Evolutionary conservation across 257 asterid species (phyloP), one percentile per base, ranked within the genome.

Genomic region (Osmanthus fragrans): DNA sequence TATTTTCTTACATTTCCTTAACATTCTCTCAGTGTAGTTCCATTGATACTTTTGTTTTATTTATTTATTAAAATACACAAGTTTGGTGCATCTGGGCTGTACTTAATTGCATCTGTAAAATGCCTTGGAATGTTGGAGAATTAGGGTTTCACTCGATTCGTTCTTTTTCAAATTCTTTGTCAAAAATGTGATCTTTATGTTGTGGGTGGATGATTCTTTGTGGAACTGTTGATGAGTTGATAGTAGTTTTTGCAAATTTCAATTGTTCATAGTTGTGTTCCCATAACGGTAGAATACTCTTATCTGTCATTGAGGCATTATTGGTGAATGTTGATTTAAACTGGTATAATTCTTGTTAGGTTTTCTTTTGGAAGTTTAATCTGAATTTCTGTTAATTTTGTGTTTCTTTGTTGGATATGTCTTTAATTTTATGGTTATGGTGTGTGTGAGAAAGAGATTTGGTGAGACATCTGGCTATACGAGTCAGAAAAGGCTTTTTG

Each of bases 1-100:
- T 81, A 51, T 32, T 80, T 70, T 66, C 72, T 79, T 73, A 76
- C 70, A 36, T 81, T 82, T 77, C 27, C 27, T 45, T 40, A 40
- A 54, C 78, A 21, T 77, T 42, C 76, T 73, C 82, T 69, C 72
- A 67, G 64, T 29, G 73, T 75, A 42, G 70, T 32, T 33, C 47
- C 30, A 18, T 65, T 63, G 83, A 82, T 77, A 77, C 74, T 83
- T 75, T 72, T 71, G 27, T 71, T 40, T 10, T 33, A 23, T 8
- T 72, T 64, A 47, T 72, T 58, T 40, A 33, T 72, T 71, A 23
- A 36, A 9, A 12, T 16, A 30, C 39, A 58, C 67, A 60, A 49
- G 54, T 9, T 37, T 73, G 63, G 67, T 58, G 25, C 51, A 47
- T 25, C 23, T 73, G 63, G 63, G 63, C 63, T 51, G 74, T 69